Evolutionary conservation across 129 eudicot species (phyloP).

Genomic region (Gnaphalium uliginosum): DNA sequence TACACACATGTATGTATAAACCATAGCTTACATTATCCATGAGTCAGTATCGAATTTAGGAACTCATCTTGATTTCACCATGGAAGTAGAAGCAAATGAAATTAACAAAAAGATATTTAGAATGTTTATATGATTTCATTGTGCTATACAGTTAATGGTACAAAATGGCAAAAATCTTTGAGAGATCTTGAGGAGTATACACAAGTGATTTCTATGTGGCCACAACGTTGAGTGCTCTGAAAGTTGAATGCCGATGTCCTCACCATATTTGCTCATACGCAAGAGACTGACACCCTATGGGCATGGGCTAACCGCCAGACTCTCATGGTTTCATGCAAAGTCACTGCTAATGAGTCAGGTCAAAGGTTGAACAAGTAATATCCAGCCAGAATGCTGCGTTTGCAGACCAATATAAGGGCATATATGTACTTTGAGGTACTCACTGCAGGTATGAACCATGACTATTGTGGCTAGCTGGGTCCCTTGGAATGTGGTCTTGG

Average conservation of each 20-base stretch:
- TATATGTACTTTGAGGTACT: slow-evolving; percentile 10
- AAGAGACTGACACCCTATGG: not conserved
- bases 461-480: slow-evolving; percentile 20
- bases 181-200: slow-evolving; percentile 5
- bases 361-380: not conserved
- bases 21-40: no score
- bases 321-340: slow-evolving; percentile 3
- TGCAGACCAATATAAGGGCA: slow-evolving; percentile 4
- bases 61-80: no score
- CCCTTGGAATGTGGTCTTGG: slow-evolving; percentile 55
- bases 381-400: not conserved
- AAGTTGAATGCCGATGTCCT: not conserved
- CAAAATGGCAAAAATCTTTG: slow-evolving; percentile 5
- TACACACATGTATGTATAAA: no score
- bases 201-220: no score
- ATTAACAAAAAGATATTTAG: not conserved
- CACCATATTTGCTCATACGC: slow-evolving; percentile 1
- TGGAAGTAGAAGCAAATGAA: not conserved
- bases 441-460: slow-evolving; percentile 25
- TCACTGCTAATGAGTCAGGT: not conserved
- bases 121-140: slow-evolving; percentile 4
- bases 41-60: no score
- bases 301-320: not conserved
- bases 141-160: slow-evolving; percentile 29
- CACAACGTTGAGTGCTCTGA: no score